Base-by-base conservation (phyloP, 352 stramenopile species). In the Pythium coloratum region DNA sequence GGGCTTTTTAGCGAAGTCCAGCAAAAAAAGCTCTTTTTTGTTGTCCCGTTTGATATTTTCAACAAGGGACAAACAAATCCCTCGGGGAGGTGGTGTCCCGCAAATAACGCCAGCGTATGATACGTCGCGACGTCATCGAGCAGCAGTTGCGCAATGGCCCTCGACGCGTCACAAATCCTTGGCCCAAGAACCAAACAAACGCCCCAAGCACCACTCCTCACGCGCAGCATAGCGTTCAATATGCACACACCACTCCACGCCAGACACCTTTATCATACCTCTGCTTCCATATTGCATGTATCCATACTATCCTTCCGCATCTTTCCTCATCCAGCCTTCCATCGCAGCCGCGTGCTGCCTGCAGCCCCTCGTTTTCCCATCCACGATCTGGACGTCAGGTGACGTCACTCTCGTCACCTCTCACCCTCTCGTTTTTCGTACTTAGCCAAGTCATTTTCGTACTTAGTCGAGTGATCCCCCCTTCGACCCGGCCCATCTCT, bases 401-500 rank as follows among this genome's bases (percentile, higher is more conserved):
- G 53, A 68, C 64, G 57, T 62, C 58, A 71, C 57, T 47, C 33
- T 24, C 13, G 38, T 36, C 8, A 38, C n/a, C 36, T 8, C 57
- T 36, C 8, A 38, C n/a, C 55, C 55, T 36, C 55, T 38, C 40
- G 24, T 53, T 62, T 46, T 46, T 44, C 54, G 54, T 42, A 55
- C 42, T 30, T 50, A 53, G 36, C 18, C 28, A 4, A 30, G 28
- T 30, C 28, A 5, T 59, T 42, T 50, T 49, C 55, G 55, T 49
- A 57, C 46, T 26, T 54, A 55, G 26, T 12, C 58, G 63, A 50
- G 47, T 30, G 28, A 59, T 42, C 28, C 53, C 55, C 61, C 46
- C 55, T 62, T 56, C 30, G 51, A 60, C 8, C 30, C 36, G 32
- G 33, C 62, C 57, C 51, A 64, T 67, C 59, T 75, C 33, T 62